phyloP scores from a whole-genome alignment of 2,329 filamentous ascomycete species.

The Talaromyces sp. region DNA sequence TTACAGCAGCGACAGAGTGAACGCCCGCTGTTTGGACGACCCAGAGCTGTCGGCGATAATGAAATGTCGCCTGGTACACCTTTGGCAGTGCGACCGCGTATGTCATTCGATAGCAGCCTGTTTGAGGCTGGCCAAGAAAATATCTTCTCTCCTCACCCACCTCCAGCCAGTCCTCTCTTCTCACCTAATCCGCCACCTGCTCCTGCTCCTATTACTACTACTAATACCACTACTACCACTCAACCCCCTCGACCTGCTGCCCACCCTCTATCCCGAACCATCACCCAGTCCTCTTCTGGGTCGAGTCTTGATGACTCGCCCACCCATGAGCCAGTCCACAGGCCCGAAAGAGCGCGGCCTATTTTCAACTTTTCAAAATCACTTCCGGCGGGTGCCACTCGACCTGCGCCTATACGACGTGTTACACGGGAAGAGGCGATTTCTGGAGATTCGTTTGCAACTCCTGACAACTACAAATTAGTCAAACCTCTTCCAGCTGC shows the following conservation, averaged over 20 bases:
- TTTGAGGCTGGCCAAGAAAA: constrained; percentile 64
- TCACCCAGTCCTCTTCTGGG: constrained; percentile 83
- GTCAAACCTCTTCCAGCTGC: constrained; percentile 77
- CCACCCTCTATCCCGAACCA: constrained; percentile 82
- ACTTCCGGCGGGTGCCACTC: constrained; percentile 66
- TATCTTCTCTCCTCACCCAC: constrained; percentile 64
- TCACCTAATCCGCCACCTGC: not conserved
- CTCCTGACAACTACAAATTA: constrained; percentile 74
- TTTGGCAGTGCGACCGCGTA: constrained; percentile 67
- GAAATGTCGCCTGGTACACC: constrained; percentile 59
- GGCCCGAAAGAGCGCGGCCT: constrained; percentile 56
- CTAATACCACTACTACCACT: constrained; percentile 22
- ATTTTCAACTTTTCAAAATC: constrained; percentile 71
- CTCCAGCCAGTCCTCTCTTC: constrained; percentile 52
- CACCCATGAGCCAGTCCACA: constrained; percentile 62
- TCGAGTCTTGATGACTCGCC: constrained; percentile 78
- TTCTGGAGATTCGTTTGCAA: constrained; percentile 63
- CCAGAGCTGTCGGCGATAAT: constrained; percentile 35
- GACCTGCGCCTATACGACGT: constrained; percentile 49
- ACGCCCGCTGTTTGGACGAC: constrained; percentile 57
- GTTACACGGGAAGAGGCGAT: constrained; percentile 53
- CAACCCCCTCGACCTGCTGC: constrained; percentile 51
- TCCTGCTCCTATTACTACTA: not conserved
- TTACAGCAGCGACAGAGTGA: constrained; percentile 80
- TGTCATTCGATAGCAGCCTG: constrained; percentile 75